phyloP scores from a whole-genome alignment of 169 alveolate species.

The Cryptosporidium sp. region DNA sequence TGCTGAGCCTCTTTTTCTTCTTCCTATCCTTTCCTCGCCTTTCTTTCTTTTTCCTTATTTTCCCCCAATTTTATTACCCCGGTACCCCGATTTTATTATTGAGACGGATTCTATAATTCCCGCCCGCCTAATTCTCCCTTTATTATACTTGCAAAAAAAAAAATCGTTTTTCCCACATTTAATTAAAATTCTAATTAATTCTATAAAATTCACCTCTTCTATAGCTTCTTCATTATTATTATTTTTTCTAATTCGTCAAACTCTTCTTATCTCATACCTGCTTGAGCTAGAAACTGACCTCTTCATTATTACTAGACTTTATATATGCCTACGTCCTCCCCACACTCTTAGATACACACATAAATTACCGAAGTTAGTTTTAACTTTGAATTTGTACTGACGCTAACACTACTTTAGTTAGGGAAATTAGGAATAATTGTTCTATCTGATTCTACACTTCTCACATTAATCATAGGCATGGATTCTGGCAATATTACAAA shows the following conservation, averaged over 20 bases:
- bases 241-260: background rate
- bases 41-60: conserved; percentile 2
- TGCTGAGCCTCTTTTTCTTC: conserved; percentile 1
- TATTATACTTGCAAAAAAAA: background rate
- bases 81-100: conserved; percentile 22
- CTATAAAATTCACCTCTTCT: too few species aligned
- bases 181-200: too few species aligned
- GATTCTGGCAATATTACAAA: too few species aligned
- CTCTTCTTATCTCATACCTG: background rate
- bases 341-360: background rate
- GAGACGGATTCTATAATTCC: background rate
- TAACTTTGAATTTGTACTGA: too few species aligned
- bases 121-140: background rate
- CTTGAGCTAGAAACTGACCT: background rate
- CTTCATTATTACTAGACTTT: background rate
- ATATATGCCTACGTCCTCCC: background rate
- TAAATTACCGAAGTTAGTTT: background rate
- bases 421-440: too few species aligned
- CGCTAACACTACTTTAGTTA: too few species aligned
- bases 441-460: background rate
- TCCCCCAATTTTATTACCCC: conserved; percentile 15
- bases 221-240: too few species aligned
- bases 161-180: background rate
- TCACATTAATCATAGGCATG: background rate
- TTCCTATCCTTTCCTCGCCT: conserved; percentile 45